Percentiles rank a stretch among this genome's conserved stretches.
phyloP scores from a whole-genome alignment of 441 rosid genomes.

The Aquilaria agallochum region DNA sequence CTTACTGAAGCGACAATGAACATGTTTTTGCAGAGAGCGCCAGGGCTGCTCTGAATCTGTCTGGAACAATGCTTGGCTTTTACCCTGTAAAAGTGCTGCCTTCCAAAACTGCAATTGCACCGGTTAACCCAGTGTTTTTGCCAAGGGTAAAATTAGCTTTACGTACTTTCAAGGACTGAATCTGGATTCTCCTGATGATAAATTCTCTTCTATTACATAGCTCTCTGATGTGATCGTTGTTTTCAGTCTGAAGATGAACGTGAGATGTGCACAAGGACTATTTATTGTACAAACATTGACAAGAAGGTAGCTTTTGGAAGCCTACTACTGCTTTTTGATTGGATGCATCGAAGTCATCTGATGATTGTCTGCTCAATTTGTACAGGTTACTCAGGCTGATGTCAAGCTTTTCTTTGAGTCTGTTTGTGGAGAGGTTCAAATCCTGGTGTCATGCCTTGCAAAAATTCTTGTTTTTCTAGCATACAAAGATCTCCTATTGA shows the following conservation, averaged over 20 bases:
- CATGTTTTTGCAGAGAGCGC: conserved; percentile 70
- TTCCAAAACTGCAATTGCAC: conserved; percentile 97
- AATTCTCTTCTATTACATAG: conserved; percentile 12
- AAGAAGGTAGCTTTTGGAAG: conserved; percentile 48
- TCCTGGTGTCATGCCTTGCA: conserved; percentile 1
- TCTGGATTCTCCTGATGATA: conserved; percentile 4
- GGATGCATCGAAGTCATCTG: conserved; percentile 1
- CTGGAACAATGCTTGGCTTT: conserved; percentile 84
- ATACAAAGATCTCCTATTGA: conserved; percentile 6
- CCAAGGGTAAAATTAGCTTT: conserved; percentile 55
- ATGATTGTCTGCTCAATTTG: conserved; percentile 21
- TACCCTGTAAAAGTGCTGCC: conserved; percentile 93
- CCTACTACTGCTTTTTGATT: not conserved
- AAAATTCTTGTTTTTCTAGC: conserved; percentile 6
- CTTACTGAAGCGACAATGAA: conserved; percentile 16
- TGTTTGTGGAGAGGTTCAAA: conserved; percentile 83
- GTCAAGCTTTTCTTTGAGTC: conserved; percentile 80
- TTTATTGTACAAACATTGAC: conserved; percentile 95
- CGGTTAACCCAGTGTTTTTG: conserved; percentile 95
- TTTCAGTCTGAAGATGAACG: conserved; percentile 91
- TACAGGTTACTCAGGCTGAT: conserved; percentile 78
- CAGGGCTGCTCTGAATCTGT: conserved; percentile 71
- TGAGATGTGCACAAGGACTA: conserved; percentile 95
- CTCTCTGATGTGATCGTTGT: conserved; percentile 14
- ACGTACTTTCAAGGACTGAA: conserved; percentile 6